These are phyloP conservation scores for Giardia duodenalis DNA, from an alignment of 208 protist genomes.

Conservation along the genomic window DNA sequence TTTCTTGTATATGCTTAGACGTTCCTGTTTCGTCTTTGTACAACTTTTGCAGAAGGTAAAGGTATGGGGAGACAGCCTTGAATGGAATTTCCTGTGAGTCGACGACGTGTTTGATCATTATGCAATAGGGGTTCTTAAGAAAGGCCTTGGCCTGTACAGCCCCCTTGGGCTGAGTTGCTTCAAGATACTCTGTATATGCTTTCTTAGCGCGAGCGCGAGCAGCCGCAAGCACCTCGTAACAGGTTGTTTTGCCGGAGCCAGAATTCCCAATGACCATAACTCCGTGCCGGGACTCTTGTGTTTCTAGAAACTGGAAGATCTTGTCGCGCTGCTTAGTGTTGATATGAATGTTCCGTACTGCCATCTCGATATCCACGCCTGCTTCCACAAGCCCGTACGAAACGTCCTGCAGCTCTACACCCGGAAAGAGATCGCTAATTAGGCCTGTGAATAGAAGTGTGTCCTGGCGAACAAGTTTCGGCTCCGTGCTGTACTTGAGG, in stretches of 20 bases:
- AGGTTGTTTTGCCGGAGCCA: slow-evolving; percentile 74
- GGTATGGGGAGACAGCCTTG: slow-evolving; percentile 46
- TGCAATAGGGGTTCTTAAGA: slow-evolving; percentile 50
- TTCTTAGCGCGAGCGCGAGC: slow-evolving; percentile 61
- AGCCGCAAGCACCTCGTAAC: slow-evolving; percentile 65
- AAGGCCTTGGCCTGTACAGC: slow-evolving; percentile 40
- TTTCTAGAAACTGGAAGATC: slow-evolving; percentile 79
- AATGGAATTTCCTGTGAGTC: slow-evolving; percentile 56
- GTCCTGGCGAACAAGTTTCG: slow-evolving; percentile 85
- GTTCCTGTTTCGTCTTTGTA: slow-evolving; percentile 11
- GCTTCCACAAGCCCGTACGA: slow-evolving; percentile 62
- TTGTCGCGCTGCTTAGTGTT: slow-evolving; percentile 50
- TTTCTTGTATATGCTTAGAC: background rate
- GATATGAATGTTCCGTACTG: slow-evolving; percentile 56
- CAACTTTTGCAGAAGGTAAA: slow-evolving; percentile 54
- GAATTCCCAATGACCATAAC: slow-evolving; percentile 88
- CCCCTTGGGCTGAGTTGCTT: slow-evolving; percentile 54
- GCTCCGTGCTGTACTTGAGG: slow-evolving; percentile 82
- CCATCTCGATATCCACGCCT: slow-evolving; percentile 59
- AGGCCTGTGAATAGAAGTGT: slow-evolving; percentile 77
- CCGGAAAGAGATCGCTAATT: slow-evolving; percentile 80
- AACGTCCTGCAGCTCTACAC: slow-evolving; percentile 58
- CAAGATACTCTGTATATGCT: slow-evolving; percentile 50
- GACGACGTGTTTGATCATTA: slow-evolving; percentile 2
- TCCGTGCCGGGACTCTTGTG: slow-evolving; percentile 76